Evolutionary conservation across 352 stramenopile species (phyloP).

Genomic region (Thalassiosira exigua): DNA sequence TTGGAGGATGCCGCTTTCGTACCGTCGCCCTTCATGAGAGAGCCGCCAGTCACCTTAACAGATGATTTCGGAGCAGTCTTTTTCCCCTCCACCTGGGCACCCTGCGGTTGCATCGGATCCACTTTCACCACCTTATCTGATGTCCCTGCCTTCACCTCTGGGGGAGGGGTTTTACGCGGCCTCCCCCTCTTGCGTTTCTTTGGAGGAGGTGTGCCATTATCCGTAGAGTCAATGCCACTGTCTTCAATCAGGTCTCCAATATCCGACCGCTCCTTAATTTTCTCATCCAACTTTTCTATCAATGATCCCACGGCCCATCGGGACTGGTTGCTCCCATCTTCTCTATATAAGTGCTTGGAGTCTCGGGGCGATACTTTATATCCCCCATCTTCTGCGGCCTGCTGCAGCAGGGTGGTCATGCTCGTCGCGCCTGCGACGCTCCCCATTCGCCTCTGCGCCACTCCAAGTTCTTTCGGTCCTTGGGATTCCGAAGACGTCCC

Average conservation of each 20-base stretch:
- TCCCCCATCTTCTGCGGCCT: conserved; percentile 38
- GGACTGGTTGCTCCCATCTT: conserved; percentile 29
- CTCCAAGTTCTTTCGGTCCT: background rate
- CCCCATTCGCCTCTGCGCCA: conserved; percentile 48
- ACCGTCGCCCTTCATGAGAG: conserved; percentile 33
- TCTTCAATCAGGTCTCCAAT: background rate
- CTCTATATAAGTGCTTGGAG: conserved; percentile 39
- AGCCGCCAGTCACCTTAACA: conserved; percentile 39
- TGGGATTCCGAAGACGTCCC: background rate
- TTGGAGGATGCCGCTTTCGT: background rate
- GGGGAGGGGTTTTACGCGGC: conserved; percentile 32
- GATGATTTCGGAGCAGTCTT: conserved; percentile 20
- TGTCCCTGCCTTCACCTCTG: conserved; percentile 6
- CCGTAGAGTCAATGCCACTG: background rate
- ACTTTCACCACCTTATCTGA: conserved; percentile 18
- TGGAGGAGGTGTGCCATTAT: background rate
- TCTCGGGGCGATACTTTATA: conserved; percentile 28
- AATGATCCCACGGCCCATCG: conserved; percentile 47
- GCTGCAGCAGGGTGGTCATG: conserved; percentile 35
- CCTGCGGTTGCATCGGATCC: conserved; percentile 8
- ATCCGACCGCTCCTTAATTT: conserved; percentile 48
- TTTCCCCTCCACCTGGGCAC: conserved; percentile 1
- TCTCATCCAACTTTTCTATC: conserved; percentile 55
- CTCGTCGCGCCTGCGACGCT: conserved; percentile 47
- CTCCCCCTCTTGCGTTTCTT: conserved; percentile 41